Evolutionary conservation across 768 basidiomycete genomes (phyloP).

Genomic region (Boletales sp.): DNA sequence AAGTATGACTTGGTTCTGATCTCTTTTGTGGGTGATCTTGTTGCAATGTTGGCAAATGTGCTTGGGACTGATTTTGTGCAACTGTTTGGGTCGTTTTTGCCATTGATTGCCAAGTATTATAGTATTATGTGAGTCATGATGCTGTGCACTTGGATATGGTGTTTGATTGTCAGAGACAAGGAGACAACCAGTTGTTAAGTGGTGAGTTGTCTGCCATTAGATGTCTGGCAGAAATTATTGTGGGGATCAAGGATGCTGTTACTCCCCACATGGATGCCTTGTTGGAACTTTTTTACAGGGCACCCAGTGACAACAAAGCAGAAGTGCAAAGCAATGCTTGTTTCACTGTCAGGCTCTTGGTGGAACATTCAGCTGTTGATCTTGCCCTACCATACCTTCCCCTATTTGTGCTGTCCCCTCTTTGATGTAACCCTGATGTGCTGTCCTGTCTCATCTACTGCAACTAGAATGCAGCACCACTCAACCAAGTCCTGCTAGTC

Average conservation of each 20-base stretch:
- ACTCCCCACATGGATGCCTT: conserved; percentile 82
- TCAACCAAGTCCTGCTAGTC: conserved; percentile 86
- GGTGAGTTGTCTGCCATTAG: conserved; percentile 94
- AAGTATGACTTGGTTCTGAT: conserved; percentile 97
- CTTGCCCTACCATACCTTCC: conserved; percentile 76
- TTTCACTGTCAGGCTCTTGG: conserved; percentile 87
- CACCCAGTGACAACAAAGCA: conserved; percentile 75
- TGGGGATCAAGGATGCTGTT: conserved; percentile 82
- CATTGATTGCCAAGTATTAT: conserved; percentile 88
- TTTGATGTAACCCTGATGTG: conserved; percentile 69
- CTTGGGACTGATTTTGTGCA: conserved; percentile 79
- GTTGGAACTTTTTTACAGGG: conserved; percentile 79
- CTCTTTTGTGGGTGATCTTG: conserved; percentile 90
- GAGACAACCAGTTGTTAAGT: conserved; percentile 79
- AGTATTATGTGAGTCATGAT: conserved; percentile 54
- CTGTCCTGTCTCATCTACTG: conserved; percentile 86
- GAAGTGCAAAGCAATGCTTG: conserved; percentile 97
- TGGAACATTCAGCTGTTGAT: conserved; percentile 82
- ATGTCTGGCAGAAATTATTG: conserved; percentile 91
- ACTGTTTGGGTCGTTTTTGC: conserved; percentile 81
- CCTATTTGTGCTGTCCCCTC: conserved; percentile 79
- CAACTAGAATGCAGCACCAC: conserved; percentile 74
- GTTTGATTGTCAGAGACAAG: conserved; percentile 41
- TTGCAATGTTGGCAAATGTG: conserved; percentile 79
- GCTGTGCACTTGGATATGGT: not conserved